phyloP scores from a whole-genome alignment of 202 grass and related monocot genomes.

The Cymbopogon flexuosus region DNA sequence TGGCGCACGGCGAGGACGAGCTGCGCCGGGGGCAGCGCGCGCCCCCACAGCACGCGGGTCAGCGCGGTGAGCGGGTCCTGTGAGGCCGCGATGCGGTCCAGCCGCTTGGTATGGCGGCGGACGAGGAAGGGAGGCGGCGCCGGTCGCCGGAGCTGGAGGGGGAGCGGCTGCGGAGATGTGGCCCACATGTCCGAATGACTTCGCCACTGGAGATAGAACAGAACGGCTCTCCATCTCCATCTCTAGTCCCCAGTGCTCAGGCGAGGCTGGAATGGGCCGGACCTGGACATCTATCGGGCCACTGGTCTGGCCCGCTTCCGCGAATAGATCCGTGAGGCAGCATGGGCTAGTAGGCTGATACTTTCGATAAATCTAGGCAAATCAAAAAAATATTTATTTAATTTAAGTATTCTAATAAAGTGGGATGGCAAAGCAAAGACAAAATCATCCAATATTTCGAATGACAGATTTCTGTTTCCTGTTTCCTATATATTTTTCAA shows the following conservation, averaged over 20 bases:
- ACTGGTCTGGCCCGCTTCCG: neutral
- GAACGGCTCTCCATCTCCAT: neutral
- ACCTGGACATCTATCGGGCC: neutral
- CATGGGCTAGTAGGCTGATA: neutral
- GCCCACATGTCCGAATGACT: slow-evolving; percentile 38
- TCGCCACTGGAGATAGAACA: neutral
- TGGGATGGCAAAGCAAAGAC: neutral
- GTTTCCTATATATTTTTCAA: neutral
- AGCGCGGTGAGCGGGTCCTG: slow-evolving; percentile 60
- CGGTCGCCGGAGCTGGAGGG: slow-evolving; percentile 23
- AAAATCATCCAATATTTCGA: neutral
- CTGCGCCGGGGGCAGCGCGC: slow-evolving; percentile 59
- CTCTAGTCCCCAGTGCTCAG: neutral
- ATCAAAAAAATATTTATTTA: no score
- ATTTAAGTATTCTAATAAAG: neutral
- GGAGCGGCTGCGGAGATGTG: slow-evolving; percentile 23
- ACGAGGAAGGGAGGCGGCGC: neutral
- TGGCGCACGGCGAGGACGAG: slow-evolving; percentile 68
- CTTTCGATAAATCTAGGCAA: no score
- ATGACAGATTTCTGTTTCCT: no score
- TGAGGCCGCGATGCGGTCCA: slow-evolving; percentile 34
- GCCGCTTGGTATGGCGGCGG: neutral
- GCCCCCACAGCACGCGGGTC: slow-evolving; percentile 62
- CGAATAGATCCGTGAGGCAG: neutral
- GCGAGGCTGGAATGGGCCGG: neutral